Conservation (phyloP, 768 basidiomycete species). For the Agaricus sinodeliciosus region DNA sequence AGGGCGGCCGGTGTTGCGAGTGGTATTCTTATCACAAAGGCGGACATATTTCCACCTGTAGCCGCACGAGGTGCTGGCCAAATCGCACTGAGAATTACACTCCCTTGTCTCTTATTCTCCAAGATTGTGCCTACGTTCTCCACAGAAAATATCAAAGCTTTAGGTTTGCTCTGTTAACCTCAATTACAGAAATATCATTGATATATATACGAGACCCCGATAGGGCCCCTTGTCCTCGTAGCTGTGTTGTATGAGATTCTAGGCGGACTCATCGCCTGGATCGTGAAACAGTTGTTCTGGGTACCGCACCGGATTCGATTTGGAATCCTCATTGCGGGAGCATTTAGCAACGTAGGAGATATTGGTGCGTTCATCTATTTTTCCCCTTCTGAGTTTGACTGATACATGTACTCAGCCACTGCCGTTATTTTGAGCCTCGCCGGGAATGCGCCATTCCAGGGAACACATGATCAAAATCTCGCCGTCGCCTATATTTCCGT, state of each 20-base stretch:
- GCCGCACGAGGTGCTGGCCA: slow-evolving; percentile 58
- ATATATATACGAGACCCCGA: background rate
- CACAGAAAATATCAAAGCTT: slow-evolving; percentile 43
- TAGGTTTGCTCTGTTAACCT: slow-evolving; percentile 34
- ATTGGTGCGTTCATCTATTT: slow-evolving; percentile 42
- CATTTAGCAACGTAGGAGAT: slow-evolving; percentile 65
- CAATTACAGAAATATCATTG: background rate
- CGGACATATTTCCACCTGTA: slow-evolving; percentile 49
- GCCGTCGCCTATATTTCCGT: slow-evolving; percentile 62
- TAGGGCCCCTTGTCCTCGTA: slow-evolving; percentile 61
- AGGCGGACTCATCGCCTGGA: slow-evolving; percentile 47
- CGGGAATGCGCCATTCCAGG: slow-evolving; percentile 55
- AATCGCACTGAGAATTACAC: slow-evolving; percentile 53
- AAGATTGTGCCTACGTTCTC: slow-evolving; percentile 65
- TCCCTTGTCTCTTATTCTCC: slow-evolving; percentile 65
- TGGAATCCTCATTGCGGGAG: slow-evolving; percentile 63
- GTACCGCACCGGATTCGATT: slow-evolving; percentile 73
- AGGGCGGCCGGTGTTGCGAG: slow-evolving; percentile 49
- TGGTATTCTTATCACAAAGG: slow-evolving; percentile 55
- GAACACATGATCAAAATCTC: slow-evolving; percentile 47
- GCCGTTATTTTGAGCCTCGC: slow-evolving; percentile 61
- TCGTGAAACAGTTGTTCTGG: slow-evolving; percentile 62
- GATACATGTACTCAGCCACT: slow-evolving; percentile 38
- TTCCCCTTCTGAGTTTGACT: background rate
- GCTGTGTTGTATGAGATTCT: slow-evolving; percentile 52